phyloP scores from a whole-genome alignment of 1,139 yeast genomes.

The Yamadazyma dushanensis region DNA sequence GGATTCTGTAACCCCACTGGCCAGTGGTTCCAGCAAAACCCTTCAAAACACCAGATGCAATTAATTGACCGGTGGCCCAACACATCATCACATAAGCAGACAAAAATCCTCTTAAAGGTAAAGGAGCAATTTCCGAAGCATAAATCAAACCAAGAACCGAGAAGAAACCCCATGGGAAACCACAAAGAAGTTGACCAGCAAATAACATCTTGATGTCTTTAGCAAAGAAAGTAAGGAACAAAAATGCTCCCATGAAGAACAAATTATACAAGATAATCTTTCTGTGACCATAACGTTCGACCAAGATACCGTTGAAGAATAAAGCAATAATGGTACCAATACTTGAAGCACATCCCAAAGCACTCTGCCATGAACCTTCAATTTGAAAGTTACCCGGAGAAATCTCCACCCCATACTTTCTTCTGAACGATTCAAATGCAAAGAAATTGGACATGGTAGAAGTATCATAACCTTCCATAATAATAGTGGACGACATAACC shows the following conservation, averaged over 20 bases:
- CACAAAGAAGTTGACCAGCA: slow-evolving; percentile 44
- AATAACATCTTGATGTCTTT: slow-evolving; percentile 31
- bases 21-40: slow-evolving; percentile 23
- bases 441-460: slow-evolving; percentile 38
- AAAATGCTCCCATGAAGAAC: slow-evolving; percentile 26
- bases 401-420: slow-evolving; percentile 34
- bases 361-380: slow-evolving; percentile 47
- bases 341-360: slow-evolving; percentile 33
- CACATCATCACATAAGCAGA: slow-evolving; percentile 44
- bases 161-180: slow-evolving; percentile 48
- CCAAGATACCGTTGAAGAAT: slow-evolving; percentile 33
- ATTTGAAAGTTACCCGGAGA: slow-evolving; percentile 32
- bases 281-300: slow-evolving; percentile 42
- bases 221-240: slow-evolving; percentile 47
- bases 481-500: slow-evolving; percentile 37
- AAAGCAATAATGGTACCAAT: slow-evolving; percentile 41
- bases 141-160: slow-evolving; percentile 45
- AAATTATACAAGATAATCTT: slow-evolving; percentile 32
- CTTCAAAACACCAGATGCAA: slow-evolving; percentile 39
- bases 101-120: slow-evolving; percentile 40
- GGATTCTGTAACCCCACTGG: slow-evolving; percentile 38
- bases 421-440: slow-evolving; percentile 40
- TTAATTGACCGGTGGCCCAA: slow-evolving; percentile 46
- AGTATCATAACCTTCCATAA: slow-evolving; percentile 53
- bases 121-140: slow-evolving; percentile 48